Evolutionary conservation across 768 basidiomycete species (phyloP).

Genomic region (Naganishia kalamii): DNA sequence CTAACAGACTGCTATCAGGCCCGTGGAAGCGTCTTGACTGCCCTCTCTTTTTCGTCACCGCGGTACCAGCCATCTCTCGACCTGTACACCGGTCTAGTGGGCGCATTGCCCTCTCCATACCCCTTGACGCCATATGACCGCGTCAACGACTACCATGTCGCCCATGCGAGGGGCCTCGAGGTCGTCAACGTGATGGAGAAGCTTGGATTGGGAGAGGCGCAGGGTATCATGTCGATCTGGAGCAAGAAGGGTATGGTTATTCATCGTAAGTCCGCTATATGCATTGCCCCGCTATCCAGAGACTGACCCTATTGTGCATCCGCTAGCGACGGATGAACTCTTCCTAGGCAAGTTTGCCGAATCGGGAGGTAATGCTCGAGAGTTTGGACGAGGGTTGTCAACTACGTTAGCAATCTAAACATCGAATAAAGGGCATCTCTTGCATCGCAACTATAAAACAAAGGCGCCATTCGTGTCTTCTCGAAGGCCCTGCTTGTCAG

Average conservation of each 20-base stretch:
- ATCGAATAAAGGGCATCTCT: neutral
- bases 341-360: conserved; percentile 75
- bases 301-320: neutral
- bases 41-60: conserved; percentile 60
- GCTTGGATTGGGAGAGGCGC: conserved; percentile 63
- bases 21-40: conserved; percentile 64
- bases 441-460: no score
- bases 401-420: conserved; percentile 26
- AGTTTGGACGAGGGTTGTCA: conserved; percentile 63
- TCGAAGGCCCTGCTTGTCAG: no score
- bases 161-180: conserved; percentile 57
- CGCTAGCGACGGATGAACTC: conserved; percentile 56
- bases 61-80: conserved; percentile 59
- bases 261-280: conserved; percentile 49
- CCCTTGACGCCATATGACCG: conserved; percentile 57
- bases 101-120: conserved; percentile 47
- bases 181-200: conserved; percentile 56
- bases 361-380: conserved; percentile 68
- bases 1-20: conserved; percentile 35
- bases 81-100: conserved; percentile 57
- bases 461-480: no score
- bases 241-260: conserved; percentile 58
- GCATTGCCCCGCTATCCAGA: neutral
- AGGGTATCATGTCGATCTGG: conserved; percentile 64
- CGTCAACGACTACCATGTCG: conserved; percentile 52